These are phyloP conservation scores for Lactarius trivialis DNA, from an alignment of 768 basidiomycete genomes.

Conservation along the genomic window DNA sequence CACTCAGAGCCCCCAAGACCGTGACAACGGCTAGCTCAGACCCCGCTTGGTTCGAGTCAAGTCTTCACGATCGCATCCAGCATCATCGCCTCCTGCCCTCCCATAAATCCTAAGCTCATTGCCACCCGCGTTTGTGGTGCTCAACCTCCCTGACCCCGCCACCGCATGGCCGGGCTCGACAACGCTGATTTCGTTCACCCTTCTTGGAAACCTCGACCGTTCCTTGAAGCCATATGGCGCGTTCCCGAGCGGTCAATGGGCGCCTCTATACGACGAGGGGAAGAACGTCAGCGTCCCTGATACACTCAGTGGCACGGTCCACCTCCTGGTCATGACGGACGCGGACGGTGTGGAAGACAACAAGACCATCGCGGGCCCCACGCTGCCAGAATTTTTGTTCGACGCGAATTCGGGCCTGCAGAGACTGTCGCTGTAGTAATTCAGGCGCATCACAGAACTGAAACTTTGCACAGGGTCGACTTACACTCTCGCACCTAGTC, in stretches of 20 bases:
- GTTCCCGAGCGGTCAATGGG: constrained; percentile 19
- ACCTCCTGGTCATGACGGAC: constrained; percentile 16
- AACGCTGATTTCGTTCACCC: constrained; percentile 6
- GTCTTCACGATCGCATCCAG: constrained; percentile 35
- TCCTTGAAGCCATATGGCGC: constrained; percentile 16
- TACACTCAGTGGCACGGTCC: constrained; percentile 12
- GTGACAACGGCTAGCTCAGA: too few species aligned
- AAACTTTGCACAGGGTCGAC: not conserved
- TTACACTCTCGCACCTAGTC: too few species aligned
- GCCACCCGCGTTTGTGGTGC: constrained; percentile 47
- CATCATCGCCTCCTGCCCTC: constrained; percentile 51
- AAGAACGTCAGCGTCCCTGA: constrained; percentile 15
- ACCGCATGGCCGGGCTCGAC: constrained; percentile 16
- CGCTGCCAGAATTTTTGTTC: constrained; percentile 20
- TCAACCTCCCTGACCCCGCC: constrained; percentile 30
- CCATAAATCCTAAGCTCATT: constrained; percentile 42
- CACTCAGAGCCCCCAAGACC: too few species aligned
- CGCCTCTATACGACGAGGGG: constrained; percentile 12
- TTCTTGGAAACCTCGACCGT: not conserved
- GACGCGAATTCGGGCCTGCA: constrained; percentile 5
- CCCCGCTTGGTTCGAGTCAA: constrained; percentile 37
- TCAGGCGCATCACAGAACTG: not conserved
- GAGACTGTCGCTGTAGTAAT: not conserved
- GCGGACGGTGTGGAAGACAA: constrained; percentile 13
- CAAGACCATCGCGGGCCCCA: constrained; percentile 20